A percentile compares a stretch with the other conserved stretches of the same genome.
These are phyloP conservation scores for Atractiella rhizophila DNA, from an alignment of 768 basidiomycete species.

Conservation along the genomic window DNA sequence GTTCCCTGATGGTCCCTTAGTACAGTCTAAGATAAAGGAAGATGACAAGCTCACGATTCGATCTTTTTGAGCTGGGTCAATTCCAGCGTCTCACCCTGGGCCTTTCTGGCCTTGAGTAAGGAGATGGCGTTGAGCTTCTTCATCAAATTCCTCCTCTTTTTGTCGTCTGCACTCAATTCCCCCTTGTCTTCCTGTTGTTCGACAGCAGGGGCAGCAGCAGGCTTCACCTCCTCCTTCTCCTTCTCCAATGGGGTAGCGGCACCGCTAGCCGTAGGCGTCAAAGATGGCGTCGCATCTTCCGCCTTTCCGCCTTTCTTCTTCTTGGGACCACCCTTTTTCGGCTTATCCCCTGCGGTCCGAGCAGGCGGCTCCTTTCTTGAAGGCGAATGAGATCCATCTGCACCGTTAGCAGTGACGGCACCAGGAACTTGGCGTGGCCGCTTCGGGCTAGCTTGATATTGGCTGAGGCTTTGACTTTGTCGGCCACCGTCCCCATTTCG, in stretches of 20 bases:
- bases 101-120: constrained; percentile 77
- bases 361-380: constrained; percentile 16
- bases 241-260: constrained; percentile 1
- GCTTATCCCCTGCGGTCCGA: constrained; percentile 4
- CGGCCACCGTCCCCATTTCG: constrained; percentile 16
- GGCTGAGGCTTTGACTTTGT: constrained; percentile 17
- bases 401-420: constrained; percentile 40
- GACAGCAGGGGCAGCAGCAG: constrained; percentile 3
- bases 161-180: constrained; percentile 35
- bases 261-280: neutral
- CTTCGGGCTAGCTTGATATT: constrained; percentile 21
- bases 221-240: constrained; percentile 10
- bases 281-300: constrained; percentile 7
- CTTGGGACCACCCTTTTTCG: constrained; percentile 5
- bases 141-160: constrained; percentile 79
- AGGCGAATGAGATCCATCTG: no score
- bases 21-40: no score
- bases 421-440: no score
- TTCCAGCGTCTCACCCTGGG: constrained; percentile 71
- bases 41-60: no score
- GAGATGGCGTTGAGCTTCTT: constrained; percentile 99
- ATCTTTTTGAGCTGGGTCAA: constrained; percentile 94
- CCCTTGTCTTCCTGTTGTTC: constrained; percentile 23
- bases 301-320: constrained; percentile 5
- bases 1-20: no score